A percentile compares a stretch with the other conserved stretches of the same genome.
Conservation (phyloP, 176 grass and related monocot species). For the Phyllostachys edulis region DNA sequence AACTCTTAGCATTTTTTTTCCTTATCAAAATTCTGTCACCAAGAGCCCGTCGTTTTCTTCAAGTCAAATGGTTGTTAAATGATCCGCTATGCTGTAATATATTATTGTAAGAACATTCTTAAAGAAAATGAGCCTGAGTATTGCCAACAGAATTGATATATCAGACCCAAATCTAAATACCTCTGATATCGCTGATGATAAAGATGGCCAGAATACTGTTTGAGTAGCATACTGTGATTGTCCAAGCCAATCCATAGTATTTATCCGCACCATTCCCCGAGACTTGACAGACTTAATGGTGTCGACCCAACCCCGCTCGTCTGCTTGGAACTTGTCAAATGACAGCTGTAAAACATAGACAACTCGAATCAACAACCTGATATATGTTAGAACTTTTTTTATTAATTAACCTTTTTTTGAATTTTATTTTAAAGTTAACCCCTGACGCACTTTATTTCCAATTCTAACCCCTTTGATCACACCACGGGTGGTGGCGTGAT, state of each 20-base stretch:
- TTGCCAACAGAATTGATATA: background rate
- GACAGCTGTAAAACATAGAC: constrained; percentile 53
- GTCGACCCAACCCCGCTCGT: constrained; percentile 90
- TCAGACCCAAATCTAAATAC: constrained; percentile 32
- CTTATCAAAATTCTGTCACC: background rate
- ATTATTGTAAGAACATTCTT: background rate
- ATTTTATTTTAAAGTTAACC: too few species aligned
- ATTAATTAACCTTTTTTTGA: too few species aligned
- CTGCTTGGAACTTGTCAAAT: constrained; percentile 83
- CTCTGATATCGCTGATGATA: constrained; percentile 81
- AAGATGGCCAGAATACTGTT: constrained; percentile 74
- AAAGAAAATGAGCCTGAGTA: background rate
- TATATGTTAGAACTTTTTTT: too few species aligned
- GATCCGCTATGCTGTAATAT: background rate
- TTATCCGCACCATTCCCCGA: constrained; percentile 67
- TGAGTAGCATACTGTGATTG: constrained; percentile 68
- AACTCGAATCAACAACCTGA: constrained; percentile 12
- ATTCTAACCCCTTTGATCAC: too few species aligned
- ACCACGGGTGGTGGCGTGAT: too few species aligned
- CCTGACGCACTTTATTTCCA: too few species aligned
- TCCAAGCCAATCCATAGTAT: constrained; percentile 93
- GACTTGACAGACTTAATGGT: constrained; percentile 79
- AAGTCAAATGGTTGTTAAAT: background rate
- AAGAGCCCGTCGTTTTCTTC: background rate
- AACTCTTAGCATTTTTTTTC: background rate